Percentiles rank a stretch among this genome's conserved stretches.
Evolutionary conservation across 75 land plant species (phyloP).

Genomic region (Pinus albicaulis): DNA sequence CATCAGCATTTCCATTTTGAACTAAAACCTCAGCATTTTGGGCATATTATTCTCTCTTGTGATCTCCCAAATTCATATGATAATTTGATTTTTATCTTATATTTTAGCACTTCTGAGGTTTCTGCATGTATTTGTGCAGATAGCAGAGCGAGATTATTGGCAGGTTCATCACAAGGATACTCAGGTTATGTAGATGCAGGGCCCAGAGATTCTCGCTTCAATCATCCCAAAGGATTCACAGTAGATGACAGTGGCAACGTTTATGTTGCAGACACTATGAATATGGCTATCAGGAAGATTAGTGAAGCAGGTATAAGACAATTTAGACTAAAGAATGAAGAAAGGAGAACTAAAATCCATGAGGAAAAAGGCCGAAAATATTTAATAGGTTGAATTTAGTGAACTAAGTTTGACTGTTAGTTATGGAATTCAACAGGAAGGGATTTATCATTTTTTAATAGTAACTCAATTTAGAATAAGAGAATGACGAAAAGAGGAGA

Average conservation of each 20-base stretch:
- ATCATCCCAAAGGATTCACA: constrained; percentile 70
- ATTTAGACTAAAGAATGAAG: background rate
- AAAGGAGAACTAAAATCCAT: background rate
- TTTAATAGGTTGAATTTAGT: background rate
- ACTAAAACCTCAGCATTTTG: background rate
- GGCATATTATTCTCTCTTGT: background rate
- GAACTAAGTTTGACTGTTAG: background rate
- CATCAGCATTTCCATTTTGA: background rate
- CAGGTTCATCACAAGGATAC: constrained; percentile 73
- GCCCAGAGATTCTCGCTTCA: constrained; percentile 72
- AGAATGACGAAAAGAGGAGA: background rate
- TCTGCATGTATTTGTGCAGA: constrained; percentile 36
- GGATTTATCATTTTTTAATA: background rate
- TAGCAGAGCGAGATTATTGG: constrained; percentile 65
- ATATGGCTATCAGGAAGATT: constrained; percentile 78
- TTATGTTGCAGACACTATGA: constrained; percentile 77
- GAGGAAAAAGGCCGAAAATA: background rate
- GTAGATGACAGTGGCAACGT: constrained; percentile 79
- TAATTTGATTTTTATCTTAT: background rate
- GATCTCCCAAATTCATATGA: background rate
- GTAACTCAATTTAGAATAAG: background rate
- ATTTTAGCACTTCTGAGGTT: background rate
- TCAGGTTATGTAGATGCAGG: constrained; percentile 84
- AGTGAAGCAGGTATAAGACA: constrained; percentile 51
- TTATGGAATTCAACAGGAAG: background rate